Conservation (phyloP, 1,284 basidiomycete species). For the Mycosarcoma maydis region DNA sequence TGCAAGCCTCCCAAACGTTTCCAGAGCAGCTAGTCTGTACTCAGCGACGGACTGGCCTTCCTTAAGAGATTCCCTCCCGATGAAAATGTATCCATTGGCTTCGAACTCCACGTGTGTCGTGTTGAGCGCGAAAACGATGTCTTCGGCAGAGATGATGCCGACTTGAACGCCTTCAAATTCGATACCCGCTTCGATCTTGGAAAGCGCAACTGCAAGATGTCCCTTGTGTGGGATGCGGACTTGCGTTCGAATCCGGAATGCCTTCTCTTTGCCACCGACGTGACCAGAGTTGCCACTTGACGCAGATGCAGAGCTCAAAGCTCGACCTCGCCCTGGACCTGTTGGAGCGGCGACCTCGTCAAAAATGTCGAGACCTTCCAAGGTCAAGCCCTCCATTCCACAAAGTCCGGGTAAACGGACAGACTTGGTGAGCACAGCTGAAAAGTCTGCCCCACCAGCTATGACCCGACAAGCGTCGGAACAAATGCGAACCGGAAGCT, state of each 20-base stretch:
- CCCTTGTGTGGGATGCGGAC: constrained; percentile 37
- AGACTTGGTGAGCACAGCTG: constrained; percentile 39
- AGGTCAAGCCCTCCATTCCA: constrained; percentile 39
- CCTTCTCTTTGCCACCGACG: constrained; percentile 17
- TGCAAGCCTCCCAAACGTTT: constrained; percentile 29
- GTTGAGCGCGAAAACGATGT: constrained; percentile 39
- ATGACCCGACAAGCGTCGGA: constrained; percentile 35
- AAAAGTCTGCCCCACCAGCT: constrained; percentile 54
- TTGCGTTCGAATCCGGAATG: constrained; percentile 32
- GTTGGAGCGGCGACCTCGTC: constrained; percentile 49
- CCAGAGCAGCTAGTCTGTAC: constrained; percentile 19
- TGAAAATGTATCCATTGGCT: constrained; percentile 35
- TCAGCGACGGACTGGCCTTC: constrained; percentile 21
- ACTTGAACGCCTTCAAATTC: constrained; percentile 42
- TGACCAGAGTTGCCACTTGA: constrained; percentile 29
- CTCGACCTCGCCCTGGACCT: constrained; percentile 35
- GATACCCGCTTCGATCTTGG: constrained; percentile 44
- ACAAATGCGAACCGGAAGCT: constrained; percentile 23
- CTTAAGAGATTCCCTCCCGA: constrained; percentile 35
- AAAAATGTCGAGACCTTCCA: constrained; percentile 47
- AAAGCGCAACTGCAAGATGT: constrained; percentile 23
- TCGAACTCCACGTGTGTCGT: constrained; percentile 33
- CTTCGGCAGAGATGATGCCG: constrained; percentile 40
- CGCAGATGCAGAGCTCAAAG: constrained; percentile 31
- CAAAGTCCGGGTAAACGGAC: constrained; percentile 49